Evolutionary conservation across 305 asterid species (phyloP).

Genomic region (Rubia tinctorum): DNA sequence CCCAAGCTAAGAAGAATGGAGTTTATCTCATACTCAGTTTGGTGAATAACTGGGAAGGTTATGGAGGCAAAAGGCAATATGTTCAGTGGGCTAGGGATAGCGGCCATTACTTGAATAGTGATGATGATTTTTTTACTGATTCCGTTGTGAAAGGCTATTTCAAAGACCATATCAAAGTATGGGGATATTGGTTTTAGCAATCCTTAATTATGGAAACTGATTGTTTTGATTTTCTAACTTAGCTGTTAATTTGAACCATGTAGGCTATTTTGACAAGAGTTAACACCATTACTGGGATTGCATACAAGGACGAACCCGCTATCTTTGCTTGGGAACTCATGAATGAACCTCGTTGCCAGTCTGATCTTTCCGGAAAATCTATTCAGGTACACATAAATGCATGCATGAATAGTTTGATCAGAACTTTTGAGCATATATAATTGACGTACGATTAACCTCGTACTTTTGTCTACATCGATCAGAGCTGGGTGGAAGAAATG

Average conservation of each 20-base stretch:
- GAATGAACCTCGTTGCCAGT: conserved; percentile 57
- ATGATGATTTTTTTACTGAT: conserved; percentile 55
- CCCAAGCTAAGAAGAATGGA: conserved; percentile 25
- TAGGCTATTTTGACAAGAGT: neutral
- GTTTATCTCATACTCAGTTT: conserved; percentile 42
- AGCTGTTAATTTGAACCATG: neutral
- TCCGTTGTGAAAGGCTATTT: conserved; percentile 31
- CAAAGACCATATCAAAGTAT: neutral
- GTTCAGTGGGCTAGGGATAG: conserved; percentile 17
- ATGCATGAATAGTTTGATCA: neutral
- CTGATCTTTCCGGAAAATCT: conserved; percentile 48
- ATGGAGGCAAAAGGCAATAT: conserved; percentile 51
- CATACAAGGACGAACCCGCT: conserved; percentile 37
- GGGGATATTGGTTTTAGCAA: neutral
- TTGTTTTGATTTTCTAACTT: too few species aligned
- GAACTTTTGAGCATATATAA: neutral
- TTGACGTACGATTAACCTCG: neutral
- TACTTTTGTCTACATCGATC: neutral
- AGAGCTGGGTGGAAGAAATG: conserved; percentile 57
- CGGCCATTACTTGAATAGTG: conserved; percentile 47
- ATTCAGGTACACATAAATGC: conserved; percentile 37
- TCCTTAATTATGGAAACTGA: neutral
- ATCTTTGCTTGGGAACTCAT: conserved; percentile 52
- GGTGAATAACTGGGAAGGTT: conserved; percentile 58
- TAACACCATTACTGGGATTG: conserved; percentile 36